Evolutionary conservation across 768 basidiomycete genomes (phyloP).

Genomic region (Tremella yokohamensis): DNA sequence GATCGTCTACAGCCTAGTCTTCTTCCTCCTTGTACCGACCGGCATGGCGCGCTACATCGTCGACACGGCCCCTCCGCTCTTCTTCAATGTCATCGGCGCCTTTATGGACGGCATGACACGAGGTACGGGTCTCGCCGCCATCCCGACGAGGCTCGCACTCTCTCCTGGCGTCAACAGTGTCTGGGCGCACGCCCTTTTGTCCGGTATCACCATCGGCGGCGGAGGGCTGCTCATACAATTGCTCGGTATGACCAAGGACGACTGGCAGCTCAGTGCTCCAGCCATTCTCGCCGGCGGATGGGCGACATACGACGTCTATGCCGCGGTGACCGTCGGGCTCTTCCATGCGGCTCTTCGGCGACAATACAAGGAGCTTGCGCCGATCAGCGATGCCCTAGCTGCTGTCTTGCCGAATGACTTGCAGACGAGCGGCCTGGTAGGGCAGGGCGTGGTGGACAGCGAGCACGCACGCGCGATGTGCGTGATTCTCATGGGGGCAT

Average conservation of each 20-base stretch:
- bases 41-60: constrained; percentile 25
- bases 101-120: constrained; percentile 35
- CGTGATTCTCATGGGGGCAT: constrained; percentile 22
- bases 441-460: constrained; percentile 9
- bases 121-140: constrained; percentile 25
- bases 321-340: constrained; percentile 21
- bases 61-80: constrained; percentile 24
- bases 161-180: constrained; percentile 2
- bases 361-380: constrained; percentile 9
- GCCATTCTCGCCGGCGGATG: constrained; percentile 24
- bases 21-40: constrained; percentile 33
- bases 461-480: constrained; percentile 25
- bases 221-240: constrained; percentile 31
- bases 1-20: constrained; percentile 33
- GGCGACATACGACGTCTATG: constrained; percentile 32
- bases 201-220: constrained; percentile 22
- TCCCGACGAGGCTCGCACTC: constrained; percentile 13
- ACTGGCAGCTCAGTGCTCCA: constrained; percentile 32
- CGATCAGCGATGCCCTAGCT: constrained; percentile 8
- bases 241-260: constrained; percentile 21
- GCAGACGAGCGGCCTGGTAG: constrained; percentile 3
- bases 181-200: constrained; percentile 23
- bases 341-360: constrained; percentile 21
- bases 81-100: constrained; percentile 26
- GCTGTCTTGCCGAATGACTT: constrained; percentile 19